A percentile compares a stretch with the other conserved stretches of the same genome.
phyloP scores from a whole-genome alignment of 257 asterid species.

The Knoxia roxburghii region DNA sequence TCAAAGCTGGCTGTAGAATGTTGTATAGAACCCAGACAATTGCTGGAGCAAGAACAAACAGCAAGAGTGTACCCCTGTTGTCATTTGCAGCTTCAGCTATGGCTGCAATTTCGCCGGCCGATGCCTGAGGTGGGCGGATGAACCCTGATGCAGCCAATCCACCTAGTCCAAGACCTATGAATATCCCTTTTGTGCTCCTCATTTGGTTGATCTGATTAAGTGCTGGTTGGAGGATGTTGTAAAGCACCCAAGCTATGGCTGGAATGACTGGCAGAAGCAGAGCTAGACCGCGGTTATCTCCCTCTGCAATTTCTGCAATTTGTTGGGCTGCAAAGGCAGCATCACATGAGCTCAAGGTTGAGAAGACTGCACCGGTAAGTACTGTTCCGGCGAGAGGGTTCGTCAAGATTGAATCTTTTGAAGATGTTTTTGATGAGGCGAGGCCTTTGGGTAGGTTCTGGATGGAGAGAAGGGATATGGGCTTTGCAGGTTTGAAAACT shows the following conservation, averaged over 20 bases:
- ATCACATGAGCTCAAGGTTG: conserved; percentile 53
- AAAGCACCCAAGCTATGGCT: conserved; percentile 82
- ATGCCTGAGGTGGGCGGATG: conserved; percentile 46
- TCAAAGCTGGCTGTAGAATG: conserved; percentile 89
- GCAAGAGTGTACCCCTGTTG: conserved; percentile 74
- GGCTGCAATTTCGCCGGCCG: conserved; percentile 46
- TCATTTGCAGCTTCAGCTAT: conserved; percentile 53
- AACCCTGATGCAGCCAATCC: conserved; percentile 53
- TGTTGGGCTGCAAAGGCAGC: conserved; percentile 92
- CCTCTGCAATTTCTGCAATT: conserved; percentile 79
- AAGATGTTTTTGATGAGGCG: neutral
- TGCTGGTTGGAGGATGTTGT: conserved; percentile 84
- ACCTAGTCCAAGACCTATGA: conserved; percentile 65
- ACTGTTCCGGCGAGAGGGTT: conserved; percentile 36
- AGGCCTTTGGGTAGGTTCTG: conserved; percentile 42
- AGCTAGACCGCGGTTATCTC: conserved; percentile 79
- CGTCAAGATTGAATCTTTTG: conserved; percentile 16
- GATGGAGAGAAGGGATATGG: conserved; percentile 39
- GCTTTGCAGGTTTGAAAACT: conserved; percentile 26
- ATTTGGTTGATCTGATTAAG: conserved; percentile 75
- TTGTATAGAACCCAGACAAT: conserved; percentile 73
- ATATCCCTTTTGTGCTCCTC: conserved; percentile 58
- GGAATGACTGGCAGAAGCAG: conserved; percentile 73
- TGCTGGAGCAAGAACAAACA: conserved; percentile 85
- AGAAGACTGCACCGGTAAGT: conserved; percentile 72